Conservation (phyloP, 2,329 filamentous ascomycete genomes). For the Periconia macrospinosa region DNA sequence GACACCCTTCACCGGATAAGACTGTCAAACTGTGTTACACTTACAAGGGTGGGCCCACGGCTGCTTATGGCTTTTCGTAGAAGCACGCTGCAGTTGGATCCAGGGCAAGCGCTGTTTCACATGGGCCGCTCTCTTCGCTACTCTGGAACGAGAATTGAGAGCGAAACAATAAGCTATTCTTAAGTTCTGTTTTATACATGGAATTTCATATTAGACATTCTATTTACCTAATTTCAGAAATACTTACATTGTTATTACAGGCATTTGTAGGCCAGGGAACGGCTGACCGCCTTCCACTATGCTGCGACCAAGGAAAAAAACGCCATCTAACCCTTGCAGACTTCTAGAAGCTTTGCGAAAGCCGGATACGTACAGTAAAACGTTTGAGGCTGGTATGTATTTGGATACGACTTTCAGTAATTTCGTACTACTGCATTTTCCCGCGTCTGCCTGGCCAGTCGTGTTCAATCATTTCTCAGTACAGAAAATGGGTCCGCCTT, state of each 20-base stretch:
- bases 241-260: too few relatives aligned
- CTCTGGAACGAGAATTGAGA: too few relatives aligned
- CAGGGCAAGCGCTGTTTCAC: neutral
- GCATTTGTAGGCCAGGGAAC: too few relatives aligned
- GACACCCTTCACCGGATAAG: slow-evolving; percentile 25
- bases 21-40: slow-evolving; percentile 25
- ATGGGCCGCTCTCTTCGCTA: neutral
- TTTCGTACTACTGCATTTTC: slow-evolving; percentile 28
- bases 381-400: slow-evolving; percentile 7
- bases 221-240: neutral
- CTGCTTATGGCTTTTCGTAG: neutral
- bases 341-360: slow-evolving; percentile 25
- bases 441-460: slow-evolving; percentile 19
- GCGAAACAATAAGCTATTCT: too few relatives aligned
- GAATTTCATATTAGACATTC: neutral
- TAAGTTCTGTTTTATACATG: neutral
- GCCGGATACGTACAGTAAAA: slow-evolving; percentile 15
- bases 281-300: too few relatives aligned
- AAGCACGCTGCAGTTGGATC: neutral
- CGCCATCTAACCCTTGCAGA: neutral
- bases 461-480: neutral
- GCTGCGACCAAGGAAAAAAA: too few relatives aligned
- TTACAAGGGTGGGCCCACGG: neutral
- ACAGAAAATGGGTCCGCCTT: slow-evolving; percentile 16
- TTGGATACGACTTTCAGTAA: slow-evolving; percentile 12